These are phyloP conservation scores for Kalanchoe fedtschenkoi DNA, from an alignment of 164 flowering plant species.

Conservation along the genomic window DNA sequence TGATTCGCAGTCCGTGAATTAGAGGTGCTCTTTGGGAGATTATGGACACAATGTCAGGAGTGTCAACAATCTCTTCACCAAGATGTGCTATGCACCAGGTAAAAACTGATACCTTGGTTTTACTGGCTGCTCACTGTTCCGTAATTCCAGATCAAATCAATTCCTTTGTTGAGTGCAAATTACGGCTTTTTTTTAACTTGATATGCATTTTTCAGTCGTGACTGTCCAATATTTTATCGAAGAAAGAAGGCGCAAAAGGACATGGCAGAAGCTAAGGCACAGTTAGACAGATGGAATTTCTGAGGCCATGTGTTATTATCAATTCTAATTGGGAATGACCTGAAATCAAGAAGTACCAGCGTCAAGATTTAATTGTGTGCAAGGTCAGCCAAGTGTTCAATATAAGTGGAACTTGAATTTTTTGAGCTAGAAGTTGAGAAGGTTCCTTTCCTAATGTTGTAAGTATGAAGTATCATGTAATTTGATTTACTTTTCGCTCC, in stretches of 20 bases:
- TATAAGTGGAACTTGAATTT: background rate
- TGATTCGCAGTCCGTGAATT: constrained; percentile 65
- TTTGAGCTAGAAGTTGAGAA: background rate
- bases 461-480: background rate
- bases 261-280: constrained; percentile 86
- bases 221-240: constrained; percentile 97
- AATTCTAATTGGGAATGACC: no score
- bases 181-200: background rate
- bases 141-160: background rate
- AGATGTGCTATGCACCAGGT: constrained; percentile 99
- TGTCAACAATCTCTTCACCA: constrained; percentile 99
- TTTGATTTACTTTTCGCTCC: background rate
- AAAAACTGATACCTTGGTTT: constrained; percentile 5
- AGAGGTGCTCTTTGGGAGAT: constrained; percentile 76
- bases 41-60: constrained; percentile 99
- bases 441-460: background rate
- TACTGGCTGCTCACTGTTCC: background rate
- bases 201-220: constrained; percentile 56
- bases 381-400: no score
- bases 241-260: constrained; percentile 97
- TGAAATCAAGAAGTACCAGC: no score
- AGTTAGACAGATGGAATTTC: constrained; percentile 82
- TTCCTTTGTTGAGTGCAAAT: background rate
- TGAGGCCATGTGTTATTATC: constrained; percentile 12
- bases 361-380: no score